Evolutionary conservation across 306 rosid genomes (phyloP), one percentile per base, ranked within the genome.

Genomic region (Echinosophora koreensis): DNA sequence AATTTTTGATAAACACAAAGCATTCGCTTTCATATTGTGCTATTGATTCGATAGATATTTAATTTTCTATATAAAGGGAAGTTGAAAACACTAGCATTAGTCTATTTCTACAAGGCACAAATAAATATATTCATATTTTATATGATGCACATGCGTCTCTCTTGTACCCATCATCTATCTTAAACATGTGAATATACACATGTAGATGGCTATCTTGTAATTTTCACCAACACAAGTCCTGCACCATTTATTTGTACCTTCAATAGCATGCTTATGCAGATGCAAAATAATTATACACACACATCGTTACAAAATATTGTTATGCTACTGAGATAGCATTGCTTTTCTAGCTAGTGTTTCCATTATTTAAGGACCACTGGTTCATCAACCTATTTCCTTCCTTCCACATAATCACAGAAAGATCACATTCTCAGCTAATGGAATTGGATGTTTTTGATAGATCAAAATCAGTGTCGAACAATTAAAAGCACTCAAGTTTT

Each of bases 291-390:
- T 77, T 58, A 35, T 8, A 49, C 17, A 3, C 16, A 46, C 34
- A 77, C 72, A 65, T 63, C 55, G 82, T 56, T 55, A 56, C 41
- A 56, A 57, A 49, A 64, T 35, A 52, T 47, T 59, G 57, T 71
- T 32, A 14, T 76, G 13, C 37, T 16, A 61, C 6, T 11, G 12
- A 28, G 16, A 68, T 81, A 61, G 41, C 78, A 35, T 65, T 65
- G 11, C 79, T 82, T 71, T 71, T 71, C 37, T 52, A 39, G 76
- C 69, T 47, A 73, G 61, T 83, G 83, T 54, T 72, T 72, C 73
- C 72, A 82, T 59, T 63, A 70, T 82, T 82, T 10, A 82, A 73
- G 83, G 22, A 35, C 10, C 73, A 10, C 32, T 39, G 42, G 12
- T 66, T 70, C 41, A 77, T 46, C 58, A 71, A 70, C 28, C 65